Conservation (phyloP, 306 rosid genomes). For the Mucuna pruriens region DNA sequence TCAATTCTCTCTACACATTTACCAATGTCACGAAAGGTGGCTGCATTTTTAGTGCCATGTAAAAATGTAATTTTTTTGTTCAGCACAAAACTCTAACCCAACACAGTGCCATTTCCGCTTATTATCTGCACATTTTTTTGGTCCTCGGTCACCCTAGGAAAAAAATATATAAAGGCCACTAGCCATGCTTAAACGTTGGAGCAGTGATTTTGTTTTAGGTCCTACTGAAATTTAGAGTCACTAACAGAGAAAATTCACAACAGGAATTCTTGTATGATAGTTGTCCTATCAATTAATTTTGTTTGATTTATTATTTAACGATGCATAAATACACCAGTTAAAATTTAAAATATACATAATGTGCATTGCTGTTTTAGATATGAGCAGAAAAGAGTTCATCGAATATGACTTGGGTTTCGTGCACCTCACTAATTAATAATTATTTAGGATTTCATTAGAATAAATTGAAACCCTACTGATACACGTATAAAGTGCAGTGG, state of each 20-base stretch:
- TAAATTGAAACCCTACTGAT: not conserved
- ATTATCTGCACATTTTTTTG: slow-evolving; percentile 1
- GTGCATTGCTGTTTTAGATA: not conserved
- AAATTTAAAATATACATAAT: not conserved
- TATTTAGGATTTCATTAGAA: not conserved
- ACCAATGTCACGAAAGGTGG: slow-evolving; percentile 25
- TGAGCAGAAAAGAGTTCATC: slow-evolving; percentile 7
- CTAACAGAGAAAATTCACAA: not conserved
- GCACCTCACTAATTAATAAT: not conserved
- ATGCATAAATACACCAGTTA: not conserved
- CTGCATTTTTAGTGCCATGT: slow-evolving; percentile 39
- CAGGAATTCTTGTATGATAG: slow-evolving; percentile 2
- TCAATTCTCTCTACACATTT: not conserved
- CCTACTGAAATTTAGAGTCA: not conserved
- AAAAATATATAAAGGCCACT: not conserved
- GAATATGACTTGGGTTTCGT: not conserved
- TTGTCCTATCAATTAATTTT: not conserved
- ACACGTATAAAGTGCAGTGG: not conserved
- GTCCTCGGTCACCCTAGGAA: not conserved
- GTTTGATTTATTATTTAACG: not conserved
- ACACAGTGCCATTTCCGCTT: slow-evolving; percentile 28
- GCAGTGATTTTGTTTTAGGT: not conserved
- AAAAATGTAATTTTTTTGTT: slow-evolving; percentile 32
- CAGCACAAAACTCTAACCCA: not conserved
- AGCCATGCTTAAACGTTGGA: slow-evolving; percentile 5